These are phyloP conservation scores for Coemansia sp. DNA, from an alignment of 192 early-diverging fungal genomes.

Conservation along the genomic window DNA sequence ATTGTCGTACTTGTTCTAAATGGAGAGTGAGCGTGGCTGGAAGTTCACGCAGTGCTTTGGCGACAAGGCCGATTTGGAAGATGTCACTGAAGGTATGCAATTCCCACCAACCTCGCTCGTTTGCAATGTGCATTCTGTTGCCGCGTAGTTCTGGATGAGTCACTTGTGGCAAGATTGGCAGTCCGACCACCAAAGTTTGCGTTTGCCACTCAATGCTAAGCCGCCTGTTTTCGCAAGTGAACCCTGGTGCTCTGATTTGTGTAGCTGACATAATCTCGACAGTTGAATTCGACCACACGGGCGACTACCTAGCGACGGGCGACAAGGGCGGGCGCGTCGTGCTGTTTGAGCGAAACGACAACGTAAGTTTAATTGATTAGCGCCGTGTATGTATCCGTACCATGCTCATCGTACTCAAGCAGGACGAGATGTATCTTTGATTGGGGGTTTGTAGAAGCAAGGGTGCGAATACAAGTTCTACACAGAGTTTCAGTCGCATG, in stretches of 20 bases:
- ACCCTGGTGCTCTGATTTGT: neutral
- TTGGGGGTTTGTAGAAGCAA: constrained; percentile 81
- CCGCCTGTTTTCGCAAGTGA: neutral
- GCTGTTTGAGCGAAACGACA: constrained; percentile 96
- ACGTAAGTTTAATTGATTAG: constrained; percentile 61
- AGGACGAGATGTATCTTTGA: neutral
- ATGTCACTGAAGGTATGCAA: constrained; percentile 95
- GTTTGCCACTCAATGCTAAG: neutral
- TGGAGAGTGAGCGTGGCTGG: constrained; percentile 63
- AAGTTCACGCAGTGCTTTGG: constrained; percentile 99
- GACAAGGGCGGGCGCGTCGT: constrained; percentile 98
- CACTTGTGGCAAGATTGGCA: neutral
- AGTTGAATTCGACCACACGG: constrained; percentile 97
- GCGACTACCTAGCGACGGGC: constrained; percentile 95
- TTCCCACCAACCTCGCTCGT: neutral
- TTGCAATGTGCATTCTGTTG: neutral
- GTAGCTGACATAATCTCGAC: constrained; percentile 98
- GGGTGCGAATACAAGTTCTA: constrained; percentile 99
- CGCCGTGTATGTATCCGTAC: neutral
- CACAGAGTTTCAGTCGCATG: constrained; percentile 99
- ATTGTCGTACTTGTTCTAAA: constrained; percentile 14
- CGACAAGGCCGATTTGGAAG: constrained; percentile 97
- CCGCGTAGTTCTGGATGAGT: neutral
- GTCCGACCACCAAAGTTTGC: neutral
- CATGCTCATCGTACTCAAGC: neutral